These are phyloP conservation scores for Arthrocladium fulminans DNA, from an alignment of 2,329 filamentous ascomycete genomes.

Conservation along the genomic window DNA sequence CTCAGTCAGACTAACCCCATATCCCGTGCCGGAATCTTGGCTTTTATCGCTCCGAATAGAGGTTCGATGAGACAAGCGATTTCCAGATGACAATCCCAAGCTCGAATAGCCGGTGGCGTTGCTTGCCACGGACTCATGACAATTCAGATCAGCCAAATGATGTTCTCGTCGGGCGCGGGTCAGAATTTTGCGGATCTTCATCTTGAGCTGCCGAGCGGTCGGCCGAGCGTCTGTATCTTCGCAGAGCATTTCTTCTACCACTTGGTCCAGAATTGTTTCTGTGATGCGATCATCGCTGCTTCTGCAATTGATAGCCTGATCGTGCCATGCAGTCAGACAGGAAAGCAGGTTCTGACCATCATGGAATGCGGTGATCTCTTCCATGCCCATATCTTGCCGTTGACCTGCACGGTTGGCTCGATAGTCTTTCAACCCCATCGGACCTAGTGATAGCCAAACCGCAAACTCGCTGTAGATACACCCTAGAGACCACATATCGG, in stretches of 20 bases:
- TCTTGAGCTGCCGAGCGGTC: conserved; percentile 6
- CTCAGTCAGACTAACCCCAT: no score
- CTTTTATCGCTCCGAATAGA: neutral
- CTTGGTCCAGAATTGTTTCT: conserved; percentile 9
- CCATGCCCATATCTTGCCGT: conserved; percentile 7
- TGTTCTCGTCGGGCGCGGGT: conserved; percentile 4
- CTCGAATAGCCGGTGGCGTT: neutral
- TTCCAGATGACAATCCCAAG: neutral
- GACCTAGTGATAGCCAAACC: conserved; percentile 22
- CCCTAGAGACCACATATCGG: conserved; percentile 30
- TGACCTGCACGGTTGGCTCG: conserved; percentile 18
- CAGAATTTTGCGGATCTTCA: conserved; percentile 6
- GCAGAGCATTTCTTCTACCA: conserved; percentile 11
- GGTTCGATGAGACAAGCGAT: neutral
- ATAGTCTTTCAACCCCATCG: conserved; percentile 10
- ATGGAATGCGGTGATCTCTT: conserved; percentile 11
- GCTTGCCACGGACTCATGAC: neutral
- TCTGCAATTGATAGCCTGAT: conserved; percentile 8
- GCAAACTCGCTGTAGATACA: conserved; percentile 27
- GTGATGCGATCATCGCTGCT: conserved; percentile 23
- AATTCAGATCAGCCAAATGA: neutral
- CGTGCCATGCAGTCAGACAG: conserved; percentile 23
- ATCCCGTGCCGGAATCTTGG: neutral
- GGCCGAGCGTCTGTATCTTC: conserved; percentile 2
- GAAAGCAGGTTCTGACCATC: conserved; percentile 20